Conservation (phyloP, 768 basidiomycete species). For the Pulveroboletus sp. region DNA sequence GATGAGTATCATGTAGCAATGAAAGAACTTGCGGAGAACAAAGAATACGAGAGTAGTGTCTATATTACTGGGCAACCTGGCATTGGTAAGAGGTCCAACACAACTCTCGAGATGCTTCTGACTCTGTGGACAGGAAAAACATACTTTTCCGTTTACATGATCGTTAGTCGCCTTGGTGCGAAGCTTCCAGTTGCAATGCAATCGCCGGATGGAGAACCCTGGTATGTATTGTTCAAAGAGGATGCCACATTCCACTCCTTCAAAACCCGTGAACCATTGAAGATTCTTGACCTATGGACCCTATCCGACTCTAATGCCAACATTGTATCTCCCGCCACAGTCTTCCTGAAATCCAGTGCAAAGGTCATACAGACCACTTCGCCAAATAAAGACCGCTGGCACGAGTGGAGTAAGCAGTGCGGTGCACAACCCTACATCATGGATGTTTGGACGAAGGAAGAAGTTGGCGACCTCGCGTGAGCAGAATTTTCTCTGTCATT, state of each 20-base stretch:
- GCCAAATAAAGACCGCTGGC: background rate
- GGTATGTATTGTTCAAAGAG: background rate
- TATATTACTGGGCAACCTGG: constrained; percentile 6
- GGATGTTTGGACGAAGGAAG: constrained; percentile 1
- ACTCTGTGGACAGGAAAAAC: background rate
- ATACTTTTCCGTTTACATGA: background rate
- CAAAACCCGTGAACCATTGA: too few species aligned
- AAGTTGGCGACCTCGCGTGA: background rate
- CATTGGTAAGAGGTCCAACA: background rate
- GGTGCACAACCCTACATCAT: background rate
- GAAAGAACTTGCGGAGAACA: background rate
- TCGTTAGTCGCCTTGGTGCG: background rate
- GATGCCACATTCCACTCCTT: too few species aligned
- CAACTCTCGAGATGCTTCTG: too few species aligned
- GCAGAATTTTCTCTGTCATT: background rate
- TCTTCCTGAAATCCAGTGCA: background rate
- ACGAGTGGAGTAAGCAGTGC: background rate
- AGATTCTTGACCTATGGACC: too few species aligned
- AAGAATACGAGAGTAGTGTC: background rate
- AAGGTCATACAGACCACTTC: background rate
- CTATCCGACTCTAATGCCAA: background rate
- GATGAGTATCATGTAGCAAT: too few species aligned
- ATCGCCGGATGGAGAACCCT: background rate
- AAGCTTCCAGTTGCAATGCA: background rate
- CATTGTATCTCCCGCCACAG: background rate